These are phyloP conservation scores for Grosmannia penicillata DNA, from an alignment of 2,329 filamentous ascomycete genomes.

Conservation along the genomic window DNA sequence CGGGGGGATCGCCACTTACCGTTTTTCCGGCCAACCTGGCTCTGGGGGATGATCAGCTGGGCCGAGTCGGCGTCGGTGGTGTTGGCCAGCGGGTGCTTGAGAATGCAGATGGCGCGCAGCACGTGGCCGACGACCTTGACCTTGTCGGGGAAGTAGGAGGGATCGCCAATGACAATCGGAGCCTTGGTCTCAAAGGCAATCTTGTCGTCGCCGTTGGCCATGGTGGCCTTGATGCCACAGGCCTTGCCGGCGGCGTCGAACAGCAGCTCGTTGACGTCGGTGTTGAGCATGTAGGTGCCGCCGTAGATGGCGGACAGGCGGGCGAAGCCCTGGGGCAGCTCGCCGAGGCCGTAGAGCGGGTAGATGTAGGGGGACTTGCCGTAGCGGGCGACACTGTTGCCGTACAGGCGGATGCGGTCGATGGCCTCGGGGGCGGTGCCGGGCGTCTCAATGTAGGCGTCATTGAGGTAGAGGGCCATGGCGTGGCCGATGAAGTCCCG, in stretches of 20 bases:
- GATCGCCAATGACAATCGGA: slow-evolving; percentile 90
- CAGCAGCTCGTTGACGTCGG: slow-evolving; percentile 74
- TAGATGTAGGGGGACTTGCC: slow-evolving; percentile 99
- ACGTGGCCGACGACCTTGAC: slow-evolving; percentile 78
- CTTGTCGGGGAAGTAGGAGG: slow-evolving; percentile 90
- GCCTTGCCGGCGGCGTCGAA: slow-evolving; percentile 73
- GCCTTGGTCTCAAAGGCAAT: slow-evolving; percentile 96
- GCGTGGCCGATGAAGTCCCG: slow-evolving; percentile 95
- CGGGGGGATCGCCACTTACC: slow-evolving; percentile 47
- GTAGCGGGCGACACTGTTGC: slow-evolving; percentile 93
- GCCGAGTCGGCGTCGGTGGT: slow-evolving; percentile 80
- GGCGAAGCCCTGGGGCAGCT: slow-evolving; percentile 94
- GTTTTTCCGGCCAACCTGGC: slow-evolving; percentile 91
- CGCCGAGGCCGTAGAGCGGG: slow-evolving; percentile 90
- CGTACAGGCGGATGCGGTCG: slow-evolving; percentile 86
- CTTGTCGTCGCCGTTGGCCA: slow-evolving; percentile 68
- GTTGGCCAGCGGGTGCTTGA: slow-evolving; percentile 86
- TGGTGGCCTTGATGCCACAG: slow-evolving; percentile 93
- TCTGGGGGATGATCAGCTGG: slow-evolving; percentile 96
- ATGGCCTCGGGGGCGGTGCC: slow-evolving; percentile 74
- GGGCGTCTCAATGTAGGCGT: slow-evolving; percentile 63
- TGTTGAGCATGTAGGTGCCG: slow-evolving; percentile 99
- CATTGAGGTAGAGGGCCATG: slow-evolving; percentile 90
- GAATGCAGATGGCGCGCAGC: slow-evolving; percentile 90
- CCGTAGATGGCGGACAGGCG: slow-evolving; percentile 97